Base-by-base conservation (phyloP, 2,329 filamentous ascomycete species). In the Verticillium nubilum region DNA sequence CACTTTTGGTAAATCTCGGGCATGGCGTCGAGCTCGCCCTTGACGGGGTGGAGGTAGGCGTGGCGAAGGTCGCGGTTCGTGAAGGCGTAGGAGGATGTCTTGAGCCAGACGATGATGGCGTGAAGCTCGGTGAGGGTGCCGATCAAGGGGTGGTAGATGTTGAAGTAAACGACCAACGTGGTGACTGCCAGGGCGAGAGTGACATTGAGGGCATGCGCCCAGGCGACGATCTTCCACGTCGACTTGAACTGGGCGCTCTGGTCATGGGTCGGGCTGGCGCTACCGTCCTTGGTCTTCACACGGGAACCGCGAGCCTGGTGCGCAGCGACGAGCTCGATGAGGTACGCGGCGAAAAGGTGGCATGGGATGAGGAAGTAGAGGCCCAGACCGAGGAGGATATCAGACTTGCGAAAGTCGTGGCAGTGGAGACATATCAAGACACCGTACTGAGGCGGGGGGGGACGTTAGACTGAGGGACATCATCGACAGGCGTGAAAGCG, bases 51-150 rank as follows among this genome's bases (percentile, higher is more conserved):
- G 25, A 98, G 82, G 71, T 92, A 91, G 19, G 94, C 92, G 71
- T 97, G 92, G 47, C 95, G 90, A 33, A 99, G 84, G 72, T 99
- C 95, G 64, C 95, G 88, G 74, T 99, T 99, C 27, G 95, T 98
- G 68, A 98, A 90, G 26, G 94, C 95, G 71, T 98, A 99, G 0
- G 93, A 97, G 64, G 92, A 91, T 31, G 90, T 93, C 79, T 99
- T 99, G 68, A 99, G 84, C 88, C 93, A 97, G 56, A 98, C 93
- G 59, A 98, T 90, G 68, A 98, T 87, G 64, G 93, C 92, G 72
- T 99, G 95, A 62, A 96, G 76, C 74, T 98, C 91, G 64, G 90
- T 92, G 55, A 97, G 78, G 0, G 92, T 97, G 50, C 95, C 95
- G 66, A 99, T 96, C 19, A 96, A 83, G 0, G 95, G 95, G 73